These are phyloP conservation scores for Marasmius oreades DNA, from an alignment of 1,284 basidiomycete species.

Conservation along the genomic window DNA sequence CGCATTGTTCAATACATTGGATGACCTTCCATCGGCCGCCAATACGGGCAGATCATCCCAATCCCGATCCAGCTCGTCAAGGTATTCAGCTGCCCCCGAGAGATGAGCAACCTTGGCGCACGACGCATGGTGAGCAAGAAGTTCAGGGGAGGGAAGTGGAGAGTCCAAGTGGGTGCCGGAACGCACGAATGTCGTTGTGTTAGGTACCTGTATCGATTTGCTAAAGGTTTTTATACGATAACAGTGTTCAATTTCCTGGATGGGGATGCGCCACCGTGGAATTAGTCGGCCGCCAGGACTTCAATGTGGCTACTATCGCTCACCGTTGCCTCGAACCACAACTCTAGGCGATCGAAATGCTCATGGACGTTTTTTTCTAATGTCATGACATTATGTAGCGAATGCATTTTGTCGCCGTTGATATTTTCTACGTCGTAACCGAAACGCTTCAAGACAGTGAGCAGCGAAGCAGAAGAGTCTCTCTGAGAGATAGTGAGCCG, in stretches of 20 bases:
- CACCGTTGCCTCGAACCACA: slow-evolving; percentile 29
- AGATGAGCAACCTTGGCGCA: slow-evolving; percentile 28
- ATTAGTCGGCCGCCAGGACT: too few species aligned
- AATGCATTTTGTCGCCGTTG: slow-evolving; percentile 23
- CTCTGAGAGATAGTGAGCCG: background rate
- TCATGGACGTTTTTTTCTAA: slow-evolving; percentile 18
- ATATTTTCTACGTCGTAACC: slow-evolving; percentile 16
- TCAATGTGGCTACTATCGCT: slow-evolving; percentile 6
- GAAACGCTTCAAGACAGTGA: slow-evolving; percentile 10
- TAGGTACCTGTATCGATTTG: background rate
- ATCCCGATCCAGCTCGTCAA: slow-evolving; percentile 18
- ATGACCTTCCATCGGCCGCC: background rate
- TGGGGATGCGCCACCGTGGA: background rate
- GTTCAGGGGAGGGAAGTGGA: slow-evolving; percentile 14
- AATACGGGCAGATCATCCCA: background rate
- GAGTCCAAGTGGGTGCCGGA: background rate
- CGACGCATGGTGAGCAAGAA: slow-evolving; percentile 20
- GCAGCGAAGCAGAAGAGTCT: slow-evolving; percentile 10
- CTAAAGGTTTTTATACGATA: background rate
- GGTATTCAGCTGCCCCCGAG: slow-evolving; percentile 27
- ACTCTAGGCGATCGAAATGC: slow-evolving; percentile 21
- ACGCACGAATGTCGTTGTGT: slow-evolving; percentile 5
- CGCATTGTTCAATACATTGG: background rate
- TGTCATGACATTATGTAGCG: slow-evolving; percentile 30
- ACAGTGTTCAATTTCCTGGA: background rate